Evolutionary conservation across 495 filamentous ascomycete genomes (phyloP), one percentile per base, ranked within the genome.

Genomic region (Pseudevernia furfuracea): DNA sequence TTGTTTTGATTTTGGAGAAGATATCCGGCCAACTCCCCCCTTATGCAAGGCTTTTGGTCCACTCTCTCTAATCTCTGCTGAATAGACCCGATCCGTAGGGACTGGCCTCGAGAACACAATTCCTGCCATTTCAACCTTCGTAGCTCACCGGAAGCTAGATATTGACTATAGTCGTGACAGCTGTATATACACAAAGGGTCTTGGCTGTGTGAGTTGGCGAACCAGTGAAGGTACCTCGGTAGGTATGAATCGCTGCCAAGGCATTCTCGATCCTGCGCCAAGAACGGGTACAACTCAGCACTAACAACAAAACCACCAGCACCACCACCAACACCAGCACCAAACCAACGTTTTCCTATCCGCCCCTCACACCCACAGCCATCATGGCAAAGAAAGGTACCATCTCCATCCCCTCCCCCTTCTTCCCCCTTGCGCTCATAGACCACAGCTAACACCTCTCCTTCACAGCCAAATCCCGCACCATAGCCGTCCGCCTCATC

Each of bases 401-500:
- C 41, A 32, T 25, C 39, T 48, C 11, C 43, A n/a, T n/a, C 21
- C 10, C 28, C 32, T 12, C 59, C 19, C 61, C 15, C 19, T 1
- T 32, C 25, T 49, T 23, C 7, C 37, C 38, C 36, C 63, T 25
- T 9, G 25, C 3, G 23, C 57, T 28, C 14, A 17, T 10, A 21
- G 3, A 10, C 49, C 34, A 28, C 12, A 23, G 12, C 38, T 52
- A 60, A 41, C 48, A 11, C 44, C 30, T 19, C 14, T 28, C 53
- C 37, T 59, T 61, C 14, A 36, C 74, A 97, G 94, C 83, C 57
- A 99, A 97, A 83, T 89, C 94, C 66, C 90, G 95, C 69, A 89
- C 91, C 60, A 85, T 97, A 71, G 81, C 87, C 71, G 94, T 97
- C 72, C 92, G 95, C 72, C 88, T 99, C 61, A 81, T 99, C 75